Conservation (phyloP, 1,284 basidiomycete species). For the Ustilago trichophora region DNA sequence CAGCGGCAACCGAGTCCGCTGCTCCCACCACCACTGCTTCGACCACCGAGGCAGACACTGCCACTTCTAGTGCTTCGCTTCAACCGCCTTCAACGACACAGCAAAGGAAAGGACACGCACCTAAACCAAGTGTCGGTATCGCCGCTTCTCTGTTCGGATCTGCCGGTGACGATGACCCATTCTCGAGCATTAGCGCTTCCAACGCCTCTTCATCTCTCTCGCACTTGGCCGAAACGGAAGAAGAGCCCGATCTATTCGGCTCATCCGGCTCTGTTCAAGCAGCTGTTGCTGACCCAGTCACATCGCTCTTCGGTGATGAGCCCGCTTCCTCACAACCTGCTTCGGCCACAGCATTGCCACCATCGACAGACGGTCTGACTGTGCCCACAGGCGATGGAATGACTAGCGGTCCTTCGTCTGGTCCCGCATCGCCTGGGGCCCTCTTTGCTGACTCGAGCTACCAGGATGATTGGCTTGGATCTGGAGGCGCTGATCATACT, state of each 20-base stretch:
- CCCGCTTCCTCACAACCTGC: conserved; percentile 1
- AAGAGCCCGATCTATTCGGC: conserved; percentile 34
- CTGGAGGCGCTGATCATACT: conserved; percentile 5
- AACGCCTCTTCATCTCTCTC: conserved; percentile 15
- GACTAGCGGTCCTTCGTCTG: conserved; percentile 11
- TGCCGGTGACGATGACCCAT: conserved; percentile 54
- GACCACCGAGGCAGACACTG: background rate
- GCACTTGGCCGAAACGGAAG: conserved; percentile 19
- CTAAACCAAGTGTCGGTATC: conserved; percentile 54
- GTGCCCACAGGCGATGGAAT: conserved; percentile 15
- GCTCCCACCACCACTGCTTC: background rate
- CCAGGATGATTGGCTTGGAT: conserved; percentile 47
- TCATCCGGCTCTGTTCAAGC: conserved; percentile 1
- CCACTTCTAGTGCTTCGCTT: conserved; percentile 1
- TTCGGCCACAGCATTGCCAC: background rate
- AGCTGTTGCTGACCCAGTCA: conserved; percentile 10
- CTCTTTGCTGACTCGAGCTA: conserved; percentile 41
- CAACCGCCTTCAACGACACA: conserved; percentile 2
- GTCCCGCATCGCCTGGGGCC: conserved; percentile 31
- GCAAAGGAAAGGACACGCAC: conserved; percentile 38
- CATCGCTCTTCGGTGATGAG: conserved; percentile 17
- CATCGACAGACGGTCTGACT: conserved; percentile 2
- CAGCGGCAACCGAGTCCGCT: background rate
- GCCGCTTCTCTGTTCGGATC: conserved; percentile 57
- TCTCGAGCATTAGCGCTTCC: conserved; percentile 41